Evolutionary conservation across 2,329 filamentous ascomycete genomes (phyloP).

Genomic region (Aspergillus japonicus): DNA sequence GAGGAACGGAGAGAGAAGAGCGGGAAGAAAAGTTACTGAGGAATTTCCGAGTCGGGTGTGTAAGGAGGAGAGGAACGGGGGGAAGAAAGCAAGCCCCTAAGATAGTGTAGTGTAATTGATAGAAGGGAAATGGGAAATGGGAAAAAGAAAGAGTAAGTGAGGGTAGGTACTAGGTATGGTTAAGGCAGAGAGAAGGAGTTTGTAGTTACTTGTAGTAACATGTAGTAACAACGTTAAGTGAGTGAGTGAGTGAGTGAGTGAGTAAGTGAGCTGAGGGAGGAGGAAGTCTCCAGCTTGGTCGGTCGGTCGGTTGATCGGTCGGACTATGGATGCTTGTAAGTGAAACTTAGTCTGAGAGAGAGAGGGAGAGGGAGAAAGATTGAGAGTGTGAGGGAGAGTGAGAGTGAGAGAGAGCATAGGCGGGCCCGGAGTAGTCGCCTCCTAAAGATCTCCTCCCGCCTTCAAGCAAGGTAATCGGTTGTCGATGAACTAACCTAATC

Average conservation of each 20-base stretch:
- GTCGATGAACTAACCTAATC: background rate
- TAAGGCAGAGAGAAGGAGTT: too few species aligned
- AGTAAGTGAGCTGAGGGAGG: too few species aligned
- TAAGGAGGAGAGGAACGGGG: conserved; percentile 7
- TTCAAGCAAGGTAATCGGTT: background rate
- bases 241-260: too few species aligned
- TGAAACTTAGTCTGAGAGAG: background rate
- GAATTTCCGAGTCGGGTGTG: conserved; percentile 1
- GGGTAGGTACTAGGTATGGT: too few species aligned
- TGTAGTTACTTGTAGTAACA: too few species aligned
- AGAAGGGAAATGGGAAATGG: too few species aligned
- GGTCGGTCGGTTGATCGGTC: too few species aligned
- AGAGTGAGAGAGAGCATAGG: background rate
- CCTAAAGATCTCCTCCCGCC: background rate
- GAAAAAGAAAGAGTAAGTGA: too few species aligned
- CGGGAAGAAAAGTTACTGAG: conserved; percentile 9
- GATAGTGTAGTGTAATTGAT: background rate
- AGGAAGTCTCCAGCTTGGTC: too few species aligned
- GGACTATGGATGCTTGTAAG: background rate
- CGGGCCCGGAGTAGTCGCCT: background rate
- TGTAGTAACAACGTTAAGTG: too few species aligned
- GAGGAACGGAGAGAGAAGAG: conserved; percentile 4
- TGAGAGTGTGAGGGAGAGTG: background rate
- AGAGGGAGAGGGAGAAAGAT: background rate
- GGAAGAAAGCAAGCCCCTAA: conserved; percentile 12